Base-by-base conservation (phyloP, 306 rosid genomes). In the Calophaca sinica region DNA sequence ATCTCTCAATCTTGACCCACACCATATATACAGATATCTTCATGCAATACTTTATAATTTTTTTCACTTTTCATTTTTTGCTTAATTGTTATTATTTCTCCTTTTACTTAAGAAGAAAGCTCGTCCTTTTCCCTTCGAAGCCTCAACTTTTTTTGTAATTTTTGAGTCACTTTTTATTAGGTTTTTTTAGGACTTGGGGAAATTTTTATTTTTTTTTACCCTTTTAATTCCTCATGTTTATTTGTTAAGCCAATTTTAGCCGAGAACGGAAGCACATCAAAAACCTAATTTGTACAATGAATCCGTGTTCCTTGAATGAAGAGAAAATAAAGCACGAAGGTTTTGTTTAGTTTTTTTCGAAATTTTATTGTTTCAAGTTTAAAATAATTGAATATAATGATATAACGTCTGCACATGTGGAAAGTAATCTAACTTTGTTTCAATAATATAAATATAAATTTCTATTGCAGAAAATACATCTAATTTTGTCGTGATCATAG, bases 1-100 rank as follows among this genome's bases (percentile, higher is more conserved):
- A 89, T 96, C n/a, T 80, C 98, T 12, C 86, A 70, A 12, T 90
- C 98, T 79, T 96, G 92, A 92, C 96, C 6, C 33, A 44, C 60
- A 49, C 58, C 61, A n/a, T 60, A 38, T 0, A 38, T 7, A 62
- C 32, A 62, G n/a, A 53, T 52, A 61, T 63, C 53, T 69, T 14
- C 69, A 59, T 28, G 66, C 39, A 51, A 26, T 28, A 55, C 57
- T 14, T 14, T 70, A 26, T 72, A 1, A 7, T 7, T 42, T 76
- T 74, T 55, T 45, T 8, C 32, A 5, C 11, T 57, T 80, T 74
- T 41, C 28, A 12, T 6, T 44, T 50, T 66, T 55, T 36, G 20
- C 63, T 6, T 76, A 70, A 75, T 62, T 82, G 84, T 74, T 80
- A 79, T 69, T 52, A 73, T 48, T 72, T 78, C 79, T 68, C 45